Evolutionary conservation across 768 basidiomycete species (phyloP), one percentile per base, ranked within the genome.

Genomic region (Kondoa malvinella): DNA sequence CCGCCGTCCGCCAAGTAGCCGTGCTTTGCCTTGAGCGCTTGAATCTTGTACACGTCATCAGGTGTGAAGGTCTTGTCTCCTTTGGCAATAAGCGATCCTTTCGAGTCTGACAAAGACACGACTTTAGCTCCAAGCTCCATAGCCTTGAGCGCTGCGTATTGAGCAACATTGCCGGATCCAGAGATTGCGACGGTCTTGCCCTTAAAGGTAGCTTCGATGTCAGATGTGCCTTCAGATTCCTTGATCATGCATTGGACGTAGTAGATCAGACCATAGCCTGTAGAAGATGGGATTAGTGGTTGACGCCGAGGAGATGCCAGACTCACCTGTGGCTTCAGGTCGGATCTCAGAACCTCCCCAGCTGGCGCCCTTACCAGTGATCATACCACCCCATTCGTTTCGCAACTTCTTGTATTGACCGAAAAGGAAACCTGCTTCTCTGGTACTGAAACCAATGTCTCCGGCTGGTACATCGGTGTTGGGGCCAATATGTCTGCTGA

Each of bases 401-500:
- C 81, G 79, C 75, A 83, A 78, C 76, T 83, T 83, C 81, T 85
- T 87, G 81, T 88, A 88, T 33, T 85, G 85, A 72, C 87, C 86
- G 74, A 86, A 87, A 75, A 87, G 79, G 82, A 79, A 88, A 34
- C 84, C 87, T 71, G 87, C 83, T 78, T 88, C 87, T 68, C 87
- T 81, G 56, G 81, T 86, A 71, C 86, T 86, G 69, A 84, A 85
- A 71, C 87, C 87, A 70, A 88, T 87, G 64, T 40, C 83, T 57
- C 84, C 84, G 72, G 84, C 84, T 68, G 86, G 86, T 65, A 88
- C 86, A 77, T 88, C 86, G 68, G 85, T 86, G 79, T 87, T 83
- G 73, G 81, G 77, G 15, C 86, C 85, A 26, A 64, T 34, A 25
- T 64, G 58, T 25, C 64, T 33, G 29, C 59, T 34, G 68, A 88